Conservation (phyloP, 495 filamentous ascomycete species). For the Talaromyces wortmannii region DNA sequence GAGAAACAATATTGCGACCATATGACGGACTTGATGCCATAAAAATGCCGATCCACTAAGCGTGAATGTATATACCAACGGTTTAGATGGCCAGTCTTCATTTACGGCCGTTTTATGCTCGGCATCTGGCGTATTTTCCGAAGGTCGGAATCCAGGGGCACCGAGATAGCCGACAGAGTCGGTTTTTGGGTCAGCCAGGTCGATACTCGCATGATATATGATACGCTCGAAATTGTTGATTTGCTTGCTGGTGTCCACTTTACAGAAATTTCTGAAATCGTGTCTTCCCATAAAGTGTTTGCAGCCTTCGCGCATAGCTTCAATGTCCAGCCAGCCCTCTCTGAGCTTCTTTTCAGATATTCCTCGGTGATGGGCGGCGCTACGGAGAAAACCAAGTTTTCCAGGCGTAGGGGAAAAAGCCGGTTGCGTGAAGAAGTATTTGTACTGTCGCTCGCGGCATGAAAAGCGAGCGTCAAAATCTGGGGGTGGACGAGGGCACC, state of each 20-base stretch:
- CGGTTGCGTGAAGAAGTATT: conserved; percentile 96
- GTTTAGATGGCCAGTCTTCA: conserved; percentile 16
- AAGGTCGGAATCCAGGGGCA: conserved; percentile 24
- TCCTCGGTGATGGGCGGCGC: conserved; percentile 7
- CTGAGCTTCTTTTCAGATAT: conserved; percentile 22
- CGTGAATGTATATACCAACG: conserved; percentile 78
- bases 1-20: conserved; percentile 79
- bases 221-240: conserved; percentile 71
- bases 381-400: conserved; percentile 23
- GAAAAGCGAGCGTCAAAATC: conserved; percentile 90
- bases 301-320: conserved; percentile 77
- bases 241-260: conserved; percentile 79
- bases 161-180: conserved; percentile 32
- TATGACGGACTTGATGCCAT: conserved; percentile 96
- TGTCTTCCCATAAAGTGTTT: conserved; percentile 71
- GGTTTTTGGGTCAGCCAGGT: conserved; percentile 49
- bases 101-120: conserved; percentile 9
- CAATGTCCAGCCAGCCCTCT: conserved; percentile 69
- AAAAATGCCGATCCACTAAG: conserved; percentile 90
- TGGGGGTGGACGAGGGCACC: conserved; percentile 75
- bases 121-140: conserved; percentile 5
- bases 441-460: conserved; percentile 81
- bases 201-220: conserved; percentile 71
- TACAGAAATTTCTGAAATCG: conserved; percentile 97
- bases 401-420: conserved; percentile 59